phyloP scores from a whole-genome alignment of 345 rosid species.

The Populus nigra region DNA sequence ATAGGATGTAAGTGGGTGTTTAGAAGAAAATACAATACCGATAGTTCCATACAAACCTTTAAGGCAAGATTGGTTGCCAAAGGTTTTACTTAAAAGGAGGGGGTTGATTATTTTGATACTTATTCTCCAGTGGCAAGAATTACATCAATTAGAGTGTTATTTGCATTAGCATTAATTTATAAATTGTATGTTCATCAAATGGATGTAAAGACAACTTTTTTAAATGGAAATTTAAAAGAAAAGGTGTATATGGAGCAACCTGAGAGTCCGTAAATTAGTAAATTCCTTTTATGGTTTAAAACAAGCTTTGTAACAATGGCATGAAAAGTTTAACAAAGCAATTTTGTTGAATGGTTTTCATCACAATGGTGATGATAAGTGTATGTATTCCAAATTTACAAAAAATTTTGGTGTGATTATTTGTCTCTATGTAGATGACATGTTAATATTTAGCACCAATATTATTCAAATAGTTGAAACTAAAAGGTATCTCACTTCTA shows the following conservation, averaged over 20 bases:
- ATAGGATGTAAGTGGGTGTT: too few species aligned
- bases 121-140: conserved; percentile 1
- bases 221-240: too few species aligned
- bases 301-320: neutral
- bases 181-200: conserved; percentile 7
- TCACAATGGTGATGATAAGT: neutral
- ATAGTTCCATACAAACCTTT: too few species aligned
- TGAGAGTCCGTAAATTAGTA: too few species aligned
- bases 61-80: too few species aligned
- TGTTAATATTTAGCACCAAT: too few species aligned
- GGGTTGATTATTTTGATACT: neutral
- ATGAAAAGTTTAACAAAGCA: neutral
- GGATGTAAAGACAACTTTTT: neutral
- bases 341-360: neutral
- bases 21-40: too few species aligned
- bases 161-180: conserved; percentile 8
- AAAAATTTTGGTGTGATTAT: too few species aligned
- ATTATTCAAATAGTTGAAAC: too few species aligned
- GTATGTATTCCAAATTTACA: neutral
- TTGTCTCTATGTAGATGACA: too few species aligned
- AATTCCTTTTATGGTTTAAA: neutral
- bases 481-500: too few species aligned
- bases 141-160: neutral
- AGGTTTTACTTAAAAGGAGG: neutral
- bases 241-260: too few species aligned